These are phyloP conservation scores for Beauveria caledonica DNA, from an alignment of 2,329 filamentous ascomycete species.

Conservation along the genomic window DNA sequence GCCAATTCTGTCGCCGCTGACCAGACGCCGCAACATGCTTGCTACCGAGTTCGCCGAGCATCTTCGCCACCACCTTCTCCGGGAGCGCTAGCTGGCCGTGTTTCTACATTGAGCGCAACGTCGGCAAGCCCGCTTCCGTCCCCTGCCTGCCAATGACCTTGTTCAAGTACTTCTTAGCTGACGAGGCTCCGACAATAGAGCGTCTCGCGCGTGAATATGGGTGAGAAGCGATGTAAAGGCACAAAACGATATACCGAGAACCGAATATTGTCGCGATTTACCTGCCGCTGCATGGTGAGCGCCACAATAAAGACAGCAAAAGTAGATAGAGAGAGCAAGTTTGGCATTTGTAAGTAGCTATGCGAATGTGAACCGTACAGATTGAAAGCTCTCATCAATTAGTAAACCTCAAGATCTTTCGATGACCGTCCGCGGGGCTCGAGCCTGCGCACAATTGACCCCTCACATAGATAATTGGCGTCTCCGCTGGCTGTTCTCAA, in stretches of 20 bases:
- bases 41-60: constrained; percentile 89
- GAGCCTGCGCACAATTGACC: background rate
- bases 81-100: constrained; percentile 66
- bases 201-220: background rate
- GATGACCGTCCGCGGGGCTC: background rate
- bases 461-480: background rate
- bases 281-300: too few relatives aligned
- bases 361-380: background rate
- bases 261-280: too few relatives aligned
- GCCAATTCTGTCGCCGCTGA: constrained; percentile 65
- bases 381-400: background rate
- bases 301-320: too few relatives aligned
- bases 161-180: background rate
- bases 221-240: too few relatives aligned
- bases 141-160: background rate
- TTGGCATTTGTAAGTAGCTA: background rate
- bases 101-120: background rate
- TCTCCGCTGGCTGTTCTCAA: background rate
- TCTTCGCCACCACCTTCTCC: constrained; percentile 80
- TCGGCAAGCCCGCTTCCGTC: background rate
- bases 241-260: too few relatives aligned
- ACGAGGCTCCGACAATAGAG: background rate
- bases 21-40: constrained; percentile 90
- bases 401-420: background rate
- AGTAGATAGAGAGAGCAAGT: background rate